Evolutionary conservation across 2,329 filamentous ascomycete species (phyloP).

Genomic region (Raffaelea deltoideospora): DNA sequence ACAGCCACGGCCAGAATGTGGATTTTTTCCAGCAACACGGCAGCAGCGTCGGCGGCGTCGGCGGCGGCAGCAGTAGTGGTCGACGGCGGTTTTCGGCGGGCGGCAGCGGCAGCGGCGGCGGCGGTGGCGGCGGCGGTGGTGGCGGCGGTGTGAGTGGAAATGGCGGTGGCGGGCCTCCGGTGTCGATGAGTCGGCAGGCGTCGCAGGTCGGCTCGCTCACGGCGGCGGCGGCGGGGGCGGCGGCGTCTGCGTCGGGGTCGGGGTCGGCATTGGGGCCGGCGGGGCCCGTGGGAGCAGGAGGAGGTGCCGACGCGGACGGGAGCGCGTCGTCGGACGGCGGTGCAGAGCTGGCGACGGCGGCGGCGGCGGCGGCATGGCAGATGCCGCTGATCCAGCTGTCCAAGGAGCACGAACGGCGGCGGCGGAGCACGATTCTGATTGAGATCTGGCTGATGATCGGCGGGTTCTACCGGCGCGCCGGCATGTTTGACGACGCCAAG

Average conservation of each 20-base stretch:
- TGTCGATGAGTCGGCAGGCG: conserved; percentile 26
- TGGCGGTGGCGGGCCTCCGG: conserved; percentile 10
- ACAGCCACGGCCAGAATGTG: conserved; percentile 25
- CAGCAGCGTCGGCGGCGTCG: neutral
- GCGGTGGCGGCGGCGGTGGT: neutral
- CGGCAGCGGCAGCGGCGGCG: neutral
- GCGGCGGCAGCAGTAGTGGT: neutral
- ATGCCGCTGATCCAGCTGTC: conserved; percentile 39
- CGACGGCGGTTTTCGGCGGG: conserved; percentile 24
- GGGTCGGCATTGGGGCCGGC: too few species aligned
- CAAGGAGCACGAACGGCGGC: conserved; percentile 34
- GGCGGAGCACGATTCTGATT: conserved; percentile 42
- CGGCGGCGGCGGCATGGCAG: conserved; percentile 26
- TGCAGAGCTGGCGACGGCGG: conserved; percentile 16
- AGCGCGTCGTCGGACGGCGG: neutral
- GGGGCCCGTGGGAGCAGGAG: too few species aligned
- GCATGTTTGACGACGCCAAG: conserved; percentile 63
- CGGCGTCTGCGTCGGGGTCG: too few species aligned
- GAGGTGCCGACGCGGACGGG: neutral
- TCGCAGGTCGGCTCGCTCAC: conserved; percentile 30
- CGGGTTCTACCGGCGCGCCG: conserved; percentile 71
- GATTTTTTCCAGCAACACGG: conserved; percentile 15
- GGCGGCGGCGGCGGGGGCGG: conserved; percentile 25
- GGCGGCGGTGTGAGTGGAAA: too few species aligned
- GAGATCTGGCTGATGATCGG: conserved; percentile 86